Base-by-base conservation (phyloP, 2,329 filamentous ascomycete species). In the Talaromyces sp. region DNA sequence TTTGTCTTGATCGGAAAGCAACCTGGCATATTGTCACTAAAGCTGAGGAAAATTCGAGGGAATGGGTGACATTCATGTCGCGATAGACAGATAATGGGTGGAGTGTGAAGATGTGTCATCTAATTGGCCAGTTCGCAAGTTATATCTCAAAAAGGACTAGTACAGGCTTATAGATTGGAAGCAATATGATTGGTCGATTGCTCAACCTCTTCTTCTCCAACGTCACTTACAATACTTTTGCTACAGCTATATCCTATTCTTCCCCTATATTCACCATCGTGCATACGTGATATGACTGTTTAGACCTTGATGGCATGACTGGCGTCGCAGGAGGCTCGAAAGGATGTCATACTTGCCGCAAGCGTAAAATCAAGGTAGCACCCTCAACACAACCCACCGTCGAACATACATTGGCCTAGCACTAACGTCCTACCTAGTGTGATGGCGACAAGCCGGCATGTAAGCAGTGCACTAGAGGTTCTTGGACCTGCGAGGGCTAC, bases 291-390 rank as follows among this genome's bases (percentile, higher is more conserved):
- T 16, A 33, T 50, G 48, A 16, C 48, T n/a, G 25, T 46, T 33
- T 1, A 7, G 8, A 21, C 9, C 35, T 18, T 48, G 1, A 42
- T 46, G 40, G 48, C 18, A 62, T 62, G 60, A 42, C 56, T 5
- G 54, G 60, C 2, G 55, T 62, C 16, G 52, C 54, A 52, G 60
- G 60, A 18, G 46, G 56, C 21, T 62, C 60, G 16, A 62, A 52
- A 62, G 60, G 52, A 50, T 62, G 60, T 11, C 60, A 58, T 58
- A 62, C 60, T 25, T 62, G 60, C 31, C 60, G 60, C 54, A 62
- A 52, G 31, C 52, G 60, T 42, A 62, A 58, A 33, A 62, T 58
- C 5, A 62, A 58, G 25, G 60, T 58, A 44, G 5, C 5, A 7
- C 14, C 12, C 11, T 31, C 8, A 6, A 54, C 7, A 23, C 4